These are phyloP conservation scores for Tubosaeta sp. DNA, from an alignment of 768 basidiomycete genomes.

Conservation along the genomic window DNA sequence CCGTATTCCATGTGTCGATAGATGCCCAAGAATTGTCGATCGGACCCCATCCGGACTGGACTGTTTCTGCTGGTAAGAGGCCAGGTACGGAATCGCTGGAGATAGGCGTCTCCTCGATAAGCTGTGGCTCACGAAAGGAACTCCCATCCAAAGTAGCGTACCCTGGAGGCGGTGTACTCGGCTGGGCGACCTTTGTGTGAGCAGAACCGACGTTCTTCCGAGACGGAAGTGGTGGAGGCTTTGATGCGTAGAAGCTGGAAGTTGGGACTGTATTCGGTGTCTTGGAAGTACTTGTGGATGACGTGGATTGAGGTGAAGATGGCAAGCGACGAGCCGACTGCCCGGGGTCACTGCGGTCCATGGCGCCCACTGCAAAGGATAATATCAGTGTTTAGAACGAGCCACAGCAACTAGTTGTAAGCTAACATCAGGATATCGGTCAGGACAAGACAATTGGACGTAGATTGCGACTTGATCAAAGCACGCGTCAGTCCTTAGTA, in stretches of 20 bases:
- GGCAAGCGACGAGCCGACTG: constrained; percentile 31
- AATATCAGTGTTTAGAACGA: constrained; percentile 9
- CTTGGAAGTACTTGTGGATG: constrained; percentile 30
- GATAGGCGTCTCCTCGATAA: constrained; percentile 42
- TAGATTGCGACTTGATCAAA: constrained; percentile 21
- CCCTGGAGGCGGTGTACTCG: constrained; percentile 25
- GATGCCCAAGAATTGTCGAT: constrained; percentile 15
- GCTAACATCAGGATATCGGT: constrained; percentile 15
- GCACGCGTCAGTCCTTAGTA: constrained; percentile 22
- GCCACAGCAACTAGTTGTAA: not conserved
- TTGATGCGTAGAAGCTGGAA: constrained; percentile 27
- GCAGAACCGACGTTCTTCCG: constrained; percentile 34
- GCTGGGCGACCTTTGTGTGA: constrained; percentile 32
- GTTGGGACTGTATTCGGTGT: constrained; percentile 23
- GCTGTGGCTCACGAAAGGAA: constrained; percentile 53
- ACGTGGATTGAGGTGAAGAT: constrained; percentile 43
- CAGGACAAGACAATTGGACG: constrained; percentile 2
- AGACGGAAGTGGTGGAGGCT: constrained; percentile 35
- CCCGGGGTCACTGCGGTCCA: constrained; percentile 47
- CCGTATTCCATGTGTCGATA: constrained; percentile 20
- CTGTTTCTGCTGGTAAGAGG: constrained; percentile 35
- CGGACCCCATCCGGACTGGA: constrained; percentile 18
- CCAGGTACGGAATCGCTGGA: constrained; percentile 34
- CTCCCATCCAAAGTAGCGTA: constrained; percentile 22
- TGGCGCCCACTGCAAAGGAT: constrained; percentile 17